Percentiles rank a stretch among this genome's conserved stretches.
phyloP scores from a whole-genome alignment of 306 rosid genomes.

The Sophora flavescens region DNA sequence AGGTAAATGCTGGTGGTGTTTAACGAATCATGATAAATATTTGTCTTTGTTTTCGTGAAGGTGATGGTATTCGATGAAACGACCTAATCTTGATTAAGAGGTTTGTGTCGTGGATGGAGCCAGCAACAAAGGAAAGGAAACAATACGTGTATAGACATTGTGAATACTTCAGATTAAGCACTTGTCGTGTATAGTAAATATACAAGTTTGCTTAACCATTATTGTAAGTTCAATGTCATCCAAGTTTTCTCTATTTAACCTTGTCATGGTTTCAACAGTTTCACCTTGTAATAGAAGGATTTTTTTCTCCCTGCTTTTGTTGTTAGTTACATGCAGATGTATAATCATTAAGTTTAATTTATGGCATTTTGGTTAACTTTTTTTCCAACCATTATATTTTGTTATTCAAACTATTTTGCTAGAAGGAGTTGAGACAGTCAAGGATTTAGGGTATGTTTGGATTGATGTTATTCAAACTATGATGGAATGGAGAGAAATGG shows the following conservation, averaged over 20 bases:
- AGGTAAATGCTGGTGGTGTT: constrained; percentile 12
- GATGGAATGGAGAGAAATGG: too few relatives aligned
- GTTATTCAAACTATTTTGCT: too few relatives aligned
- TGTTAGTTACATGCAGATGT: not conserved
- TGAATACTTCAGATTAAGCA: constrained; percentile 62
- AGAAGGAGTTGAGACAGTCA: too few relatives aligned
- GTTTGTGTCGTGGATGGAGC: constrained; percentile 66
- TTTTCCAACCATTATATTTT: too few relatives aligned
- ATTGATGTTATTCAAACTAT: too few relatives aligned
- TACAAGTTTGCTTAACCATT: constrained; percentile 51
- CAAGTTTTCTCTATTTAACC: constrained; percentile 43
- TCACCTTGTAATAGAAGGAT: constrained; percentile 19
- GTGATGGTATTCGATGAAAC: constrained; percentile 94
- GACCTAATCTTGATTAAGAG: constrained; percentile 55
- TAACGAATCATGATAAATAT: constrained; percentile 3
- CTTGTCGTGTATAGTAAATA: constrained; percentile 57
- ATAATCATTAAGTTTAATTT: too few relatives aligned
- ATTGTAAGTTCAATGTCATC: constrained; percentile 48
- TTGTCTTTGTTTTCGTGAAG: constrained; percentile 49
- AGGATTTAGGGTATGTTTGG: too few relatives aligned
- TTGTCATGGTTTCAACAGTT: constrained; percentile 1
- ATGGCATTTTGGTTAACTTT: too few relatives aligned
- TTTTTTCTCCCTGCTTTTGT: not conserved
- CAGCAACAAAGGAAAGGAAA: constrained; percentile 53
- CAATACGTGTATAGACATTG: constrained; percentile 50